Conservation (phyloP, 2,329 filamentous ascomycete species). For the Ramularia endophylla region DNA sequence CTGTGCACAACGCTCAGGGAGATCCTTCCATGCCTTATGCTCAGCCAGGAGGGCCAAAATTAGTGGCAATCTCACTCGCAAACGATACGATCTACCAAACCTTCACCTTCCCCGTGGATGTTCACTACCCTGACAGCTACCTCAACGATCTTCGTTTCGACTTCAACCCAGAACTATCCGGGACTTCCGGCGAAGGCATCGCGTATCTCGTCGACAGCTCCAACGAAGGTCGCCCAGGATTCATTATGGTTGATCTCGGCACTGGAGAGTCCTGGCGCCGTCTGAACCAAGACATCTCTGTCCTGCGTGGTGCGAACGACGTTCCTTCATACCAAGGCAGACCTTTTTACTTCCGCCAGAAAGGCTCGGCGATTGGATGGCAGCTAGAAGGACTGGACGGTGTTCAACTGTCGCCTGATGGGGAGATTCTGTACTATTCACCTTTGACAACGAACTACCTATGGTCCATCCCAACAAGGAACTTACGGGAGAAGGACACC, state of each 20-base stretch:
- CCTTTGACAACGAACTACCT: constrained; percentile 36
- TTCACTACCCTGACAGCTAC: constrained; percentile 43
- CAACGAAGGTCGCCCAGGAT: constrained; percentile 42
- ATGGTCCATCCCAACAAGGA: constrained; percentile 27
- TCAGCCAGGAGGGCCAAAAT: constrained; percentile 41
- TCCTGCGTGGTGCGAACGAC: constrained; percentile 27
- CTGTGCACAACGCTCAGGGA: constrained; percentile 34
- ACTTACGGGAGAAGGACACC: constrained; percentile 28
- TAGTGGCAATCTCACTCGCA: constrained; percentile 38
- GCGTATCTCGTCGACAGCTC: constrained; percentile 43
- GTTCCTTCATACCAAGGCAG: constrained; percentile 29
- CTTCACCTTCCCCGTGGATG: constrained; percentile 38
- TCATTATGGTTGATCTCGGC: constrained; percentile 42
- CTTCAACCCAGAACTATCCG: constrained; percentile 35
- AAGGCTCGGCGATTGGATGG: constrained; percentile 21
- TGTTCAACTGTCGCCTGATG: constrained; percentile 35
- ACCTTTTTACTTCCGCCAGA: constrained; percentile 26
- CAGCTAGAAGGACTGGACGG: constrained; percentile 31
- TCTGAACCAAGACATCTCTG: constrained; percentile 30
- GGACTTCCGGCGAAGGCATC: constrained; percentile 36
- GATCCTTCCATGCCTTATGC: constrained; percentile 40
- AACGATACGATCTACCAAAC: constrained; percentile 37
- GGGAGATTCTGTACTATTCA: constrained; percentile 39
- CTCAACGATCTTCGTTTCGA: constrained; percentile 46
- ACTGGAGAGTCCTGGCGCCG: constrained; percentile 39